These are phyloP conservation scores for Pythium rishiriense DNA, from an alignment of 352 stramenopile genomes.

Conservation along the genomic window DNA sequence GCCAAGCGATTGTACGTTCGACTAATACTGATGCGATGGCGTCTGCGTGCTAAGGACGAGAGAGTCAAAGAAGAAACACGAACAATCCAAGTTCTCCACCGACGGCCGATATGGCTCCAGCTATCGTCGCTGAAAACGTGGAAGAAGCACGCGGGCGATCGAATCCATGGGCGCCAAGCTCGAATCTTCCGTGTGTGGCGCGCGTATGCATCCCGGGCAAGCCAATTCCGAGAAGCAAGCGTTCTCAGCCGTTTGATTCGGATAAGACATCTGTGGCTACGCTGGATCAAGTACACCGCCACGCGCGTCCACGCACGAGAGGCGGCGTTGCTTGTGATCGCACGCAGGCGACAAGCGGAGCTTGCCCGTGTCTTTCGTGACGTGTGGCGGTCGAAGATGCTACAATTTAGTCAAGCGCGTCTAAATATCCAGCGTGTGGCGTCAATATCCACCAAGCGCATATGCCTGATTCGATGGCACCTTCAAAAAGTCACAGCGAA, in stretches of 20 bases:
- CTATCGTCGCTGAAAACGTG: constrained; percentile 8
- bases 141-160: not conserved
- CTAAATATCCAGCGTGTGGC: not conserved
- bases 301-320: not conserved
- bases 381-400: constrained; percentile 3
- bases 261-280: not conserved
- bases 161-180: not conserved
- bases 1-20: not conserved
- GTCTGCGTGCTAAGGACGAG: not conserved
- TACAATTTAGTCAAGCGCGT: not conserved
- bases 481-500: not conserved
- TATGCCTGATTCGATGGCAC: not conserved
- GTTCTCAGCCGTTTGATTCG: not conserved
- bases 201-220: not conserved
- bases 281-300: not conserved
- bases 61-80: not conserved
- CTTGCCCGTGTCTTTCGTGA: not conserved
- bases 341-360: not conserved
- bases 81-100: not conserved
- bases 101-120: constrained; percentile 5
- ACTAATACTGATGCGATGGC: constrained; percentile 9
- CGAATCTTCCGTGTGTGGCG: constrained; percentile 9
- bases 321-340: not conserved
- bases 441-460: not conserved
- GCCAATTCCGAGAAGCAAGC: not conserved